Percentiles rank a stretch among this genome's conserved stretches.
phyloP scores from a whole-genome alignment of 345 rosid genomes.

The Kernera saxatilis region DNA sequence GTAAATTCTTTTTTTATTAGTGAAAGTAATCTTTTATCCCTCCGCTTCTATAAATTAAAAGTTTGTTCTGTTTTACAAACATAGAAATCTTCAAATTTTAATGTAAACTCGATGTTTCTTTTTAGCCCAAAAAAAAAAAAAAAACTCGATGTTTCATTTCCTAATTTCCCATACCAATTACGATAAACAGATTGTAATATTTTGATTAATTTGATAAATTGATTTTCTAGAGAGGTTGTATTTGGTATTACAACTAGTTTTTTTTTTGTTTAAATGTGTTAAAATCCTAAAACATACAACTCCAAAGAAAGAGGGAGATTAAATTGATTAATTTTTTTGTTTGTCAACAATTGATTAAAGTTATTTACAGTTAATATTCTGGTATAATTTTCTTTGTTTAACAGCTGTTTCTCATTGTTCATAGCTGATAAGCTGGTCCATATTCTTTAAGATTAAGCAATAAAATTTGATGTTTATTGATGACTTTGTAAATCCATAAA shows the following conservation, averaged over 20 bases:
- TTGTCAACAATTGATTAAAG: neutral
- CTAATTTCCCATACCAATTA: neutral
- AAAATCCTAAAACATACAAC: neutral
- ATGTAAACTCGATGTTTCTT: neutral
- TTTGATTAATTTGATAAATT: too few species aligned
- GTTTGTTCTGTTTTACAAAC: neutral
- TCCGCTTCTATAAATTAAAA: neutral
- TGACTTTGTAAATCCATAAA: neutral
- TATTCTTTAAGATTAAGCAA: neutral
- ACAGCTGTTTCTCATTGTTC: neutral
- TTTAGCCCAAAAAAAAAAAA: too few species aligned
- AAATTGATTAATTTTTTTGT: neutral
- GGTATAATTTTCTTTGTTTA: neutral
- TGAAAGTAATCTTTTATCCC: neutral
- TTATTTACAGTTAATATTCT: neutral
- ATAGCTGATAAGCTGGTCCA: neutral
- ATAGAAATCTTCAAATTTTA: neutral
- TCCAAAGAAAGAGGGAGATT: too few species aligned
- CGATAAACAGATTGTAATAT: too few species aligned
- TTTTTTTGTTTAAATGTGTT: neutral
- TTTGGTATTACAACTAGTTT: neutral
- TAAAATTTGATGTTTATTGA: neutral
- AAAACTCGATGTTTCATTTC: neutral
- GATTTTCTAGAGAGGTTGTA: neutral
- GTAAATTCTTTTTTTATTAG: neutral